A percentile compares a stretch with the other conserved stretches of the same genome.
Conservation (phyloP, 129 eudicot species). For the Arctium minus region DNA sequence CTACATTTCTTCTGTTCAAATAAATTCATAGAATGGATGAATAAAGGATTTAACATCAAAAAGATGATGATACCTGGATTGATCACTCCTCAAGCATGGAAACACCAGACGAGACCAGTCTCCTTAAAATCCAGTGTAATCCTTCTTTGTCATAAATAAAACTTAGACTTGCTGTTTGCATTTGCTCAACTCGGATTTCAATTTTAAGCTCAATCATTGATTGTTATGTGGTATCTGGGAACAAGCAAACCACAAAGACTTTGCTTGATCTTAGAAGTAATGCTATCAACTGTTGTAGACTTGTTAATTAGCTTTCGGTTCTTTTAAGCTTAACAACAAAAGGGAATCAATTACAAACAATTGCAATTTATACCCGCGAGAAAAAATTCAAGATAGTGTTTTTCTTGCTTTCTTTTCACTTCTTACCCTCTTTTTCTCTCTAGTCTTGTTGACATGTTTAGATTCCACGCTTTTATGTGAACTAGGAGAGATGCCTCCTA, state of each 20-base stretch:
- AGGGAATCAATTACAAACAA: background rate
- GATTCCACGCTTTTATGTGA: slow-evolving; percentile 64
- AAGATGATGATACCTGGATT: background rate
- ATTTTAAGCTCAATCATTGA: background rate
- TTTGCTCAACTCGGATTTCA: background rate
- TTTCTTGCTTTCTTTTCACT: slow-evolving; percentile 33
- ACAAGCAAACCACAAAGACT: background rate
- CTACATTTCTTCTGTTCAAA: background rate
- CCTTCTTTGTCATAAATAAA: background rate
- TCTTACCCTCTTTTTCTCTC: slow-evolving; percentile 8
- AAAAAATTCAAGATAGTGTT: slow-evolving; percentile 62
- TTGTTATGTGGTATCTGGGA: background rate
- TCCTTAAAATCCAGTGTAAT: background rate
- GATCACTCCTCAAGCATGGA: background rate
- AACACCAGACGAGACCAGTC: background rate
- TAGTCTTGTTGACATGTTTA: slow-evolving; percentile 14
- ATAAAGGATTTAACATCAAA: background rate
- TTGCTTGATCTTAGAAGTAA: background rate
- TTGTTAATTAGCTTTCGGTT: background rate
- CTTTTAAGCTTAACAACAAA: background rate
- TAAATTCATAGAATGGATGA: background rate
- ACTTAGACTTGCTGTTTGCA: background rate
- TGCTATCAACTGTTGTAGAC: background rate
- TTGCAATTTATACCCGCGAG: slow-evolving; percentile 37
- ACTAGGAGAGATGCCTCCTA: slow-evolving; percentile 21